A percentile compares a stretch with the other conserved stretches of the same genome.
These are phyloP conservation scores for Emmonsia crescens DNA, from an alignment of 2,329 filamentous ascomycete species.

Conservation along the genomic window DNA sequence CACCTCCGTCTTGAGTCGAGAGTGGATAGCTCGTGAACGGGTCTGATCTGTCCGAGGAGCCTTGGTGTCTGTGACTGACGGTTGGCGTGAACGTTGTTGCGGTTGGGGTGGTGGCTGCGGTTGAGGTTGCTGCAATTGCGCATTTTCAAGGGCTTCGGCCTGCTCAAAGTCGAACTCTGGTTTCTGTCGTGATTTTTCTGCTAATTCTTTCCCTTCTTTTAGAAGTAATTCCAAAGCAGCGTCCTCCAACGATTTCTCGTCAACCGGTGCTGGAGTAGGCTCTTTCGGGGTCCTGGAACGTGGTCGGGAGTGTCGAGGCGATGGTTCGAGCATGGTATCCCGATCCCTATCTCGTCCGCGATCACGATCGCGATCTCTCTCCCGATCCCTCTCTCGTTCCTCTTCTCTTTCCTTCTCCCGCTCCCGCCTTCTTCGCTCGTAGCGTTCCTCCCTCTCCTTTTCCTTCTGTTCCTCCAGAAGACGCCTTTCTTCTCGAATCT, in stretches of 20 bases:
- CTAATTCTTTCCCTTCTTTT: conserved; percentile 44
- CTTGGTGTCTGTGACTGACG: conserved; percentile 1
- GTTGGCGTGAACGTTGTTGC: not conserved
- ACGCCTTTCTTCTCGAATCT: conserved; percentile 43
- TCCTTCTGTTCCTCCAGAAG: conserved; percentile 43
- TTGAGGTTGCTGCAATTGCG: conserved; percentile 20
- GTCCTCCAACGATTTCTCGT: conserved; percentile 46
- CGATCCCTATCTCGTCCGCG: conserved; percentile 23
- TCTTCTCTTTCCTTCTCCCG: conserved; percentile 24
- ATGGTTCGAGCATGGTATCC: not conserved
- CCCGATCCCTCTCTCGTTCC: conserved; percentile 23
- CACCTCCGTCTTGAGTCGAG: not conserved
- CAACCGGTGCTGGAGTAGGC: conserved; percentile 28
- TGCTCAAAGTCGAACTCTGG: conserved; percentile 43
- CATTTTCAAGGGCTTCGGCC: conserved; percentile 33
- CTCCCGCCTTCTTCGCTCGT: conserved; percentile 33
- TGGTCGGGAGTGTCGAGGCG: not conserved
- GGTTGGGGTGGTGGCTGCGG: not conserved
- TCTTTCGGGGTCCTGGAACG: conserved; percentile 22
- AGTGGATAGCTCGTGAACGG: not conserved
- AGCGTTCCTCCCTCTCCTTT: conserved; percentile 39
- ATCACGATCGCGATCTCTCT: conserved; percentile 24
- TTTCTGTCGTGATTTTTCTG: conserved; percentile 40
- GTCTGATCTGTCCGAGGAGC: conserved; percentile 2
- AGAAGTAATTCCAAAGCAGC: conserved; percentile 44